phyloP scores from a whole-genome alignment of 2,329 filamentous ascomycete species.

The Xylariaceae sp. region DNA sequence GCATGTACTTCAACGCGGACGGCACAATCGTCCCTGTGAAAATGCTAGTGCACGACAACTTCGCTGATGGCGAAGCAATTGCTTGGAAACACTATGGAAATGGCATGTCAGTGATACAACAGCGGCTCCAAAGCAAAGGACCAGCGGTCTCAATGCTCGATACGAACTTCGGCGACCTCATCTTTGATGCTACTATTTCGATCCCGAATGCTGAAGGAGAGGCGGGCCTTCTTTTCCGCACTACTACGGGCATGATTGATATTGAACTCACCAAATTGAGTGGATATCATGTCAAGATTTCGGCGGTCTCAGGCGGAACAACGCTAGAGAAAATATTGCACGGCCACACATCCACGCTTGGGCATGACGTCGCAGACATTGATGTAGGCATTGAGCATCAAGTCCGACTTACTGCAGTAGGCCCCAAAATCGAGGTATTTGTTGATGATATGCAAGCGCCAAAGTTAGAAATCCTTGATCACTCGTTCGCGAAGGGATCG shows the following conservation, averaged over 20 bases:
- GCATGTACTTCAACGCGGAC: conserved; percentile 43
- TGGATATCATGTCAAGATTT: conserved; percentile 29
- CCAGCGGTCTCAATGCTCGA: conserved; percentile 31
- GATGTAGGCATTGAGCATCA: conserved; percentile 15
- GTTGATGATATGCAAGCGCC: conserved; percentile 24
- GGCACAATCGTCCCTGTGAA: conserved; percentile 40
- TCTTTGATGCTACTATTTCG: conserved; percentile 30
- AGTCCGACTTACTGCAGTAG: conserved; percentile 25
- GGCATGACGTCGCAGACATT: conserved; percentile 5
- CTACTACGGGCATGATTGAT: conserved; percentile 16
- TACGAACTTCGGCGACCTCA: conserved; percentile 34
- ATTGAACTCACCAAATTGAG: conserved; percentile 23
- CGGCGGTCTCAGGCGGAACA: conserved; percentile 18
- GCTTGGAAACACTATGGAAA: conserved; percentile 33
- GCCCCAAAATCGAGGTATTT: conserved; percentile 26
- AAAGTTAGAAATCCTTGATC: conserved; percentile 19
- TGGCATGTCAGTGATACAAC: conserved; percentile 25
- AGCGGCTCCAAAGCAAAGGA: conserved; percentile 21
- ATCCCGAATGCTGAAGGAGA: conserved; percentile 19
- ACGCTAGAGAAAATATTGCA: conserved; percentile 22
- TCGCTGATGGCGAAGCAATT: conserved; percentile 37
- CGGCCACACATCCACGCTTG: conserved; percentile 17
- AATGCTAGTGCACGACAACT: conserved; percentile 44
- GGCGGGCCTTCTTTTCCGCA: conserved; percentile 37
- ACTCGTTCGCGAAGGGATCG: conserved; percentile 19